phyloP scores from a whole-genome alignment of 148 eudicot species.

The Fagopyrum homotropicum region DNA sequence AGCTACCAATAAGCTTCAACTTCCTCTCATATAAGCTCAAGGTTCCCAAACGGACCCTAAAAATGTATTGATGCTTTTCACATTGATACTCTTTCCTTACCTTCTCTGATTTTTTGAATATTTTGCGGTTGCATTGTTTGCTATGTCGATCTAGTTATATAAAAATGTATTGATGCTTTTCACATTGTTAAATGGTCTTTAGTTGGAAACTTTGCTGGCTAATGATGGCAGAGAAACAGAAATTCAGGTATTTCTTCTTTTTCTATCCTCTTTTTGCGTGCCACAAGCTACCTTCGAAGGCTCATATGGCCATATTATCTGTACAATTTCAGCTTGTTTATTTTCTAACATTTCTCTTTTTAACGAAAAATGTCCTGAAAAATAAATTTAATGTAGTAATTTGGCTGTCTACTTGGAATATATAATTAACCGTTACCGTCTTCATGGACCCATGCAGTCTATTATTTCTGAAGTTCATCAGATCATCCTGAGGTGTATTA shows the following conservation, averaged over 20 bases:
- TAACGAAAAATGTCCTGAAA: not conserved
- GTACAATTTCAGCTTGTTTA: too few species aligned
- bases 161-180: not conserved
- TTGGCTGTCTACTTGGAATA: not conserved
- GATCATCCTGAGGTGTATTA: slow-evolving; percentile 61
- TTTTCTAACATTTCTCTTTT: not conserved
- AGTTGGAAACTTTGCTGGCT: slow-evolving; percentile 64
- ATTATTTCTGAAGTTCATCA: slow-evolving; percentile 53
- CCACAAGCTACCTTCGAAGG: too few species aligned
- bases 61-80: too few species aligned
- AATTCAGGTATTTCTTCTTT: slow-evolving; percentile 52
- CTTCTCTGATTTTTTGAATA: too few species aligned
- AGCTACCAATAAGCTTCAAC: too few species aligned
- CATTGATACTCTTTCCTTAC: too few species aligned
- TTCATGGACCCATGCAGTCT: slow-evolving; percentile 19
- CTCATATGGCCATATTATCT: too few species aligned
- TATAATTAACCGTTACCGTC: not conserved
- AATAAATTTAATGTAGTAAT: not conserved
- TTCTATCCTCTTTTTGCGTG: too few species aligned
- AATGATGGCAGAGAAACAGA: slow-evolving; percentile 64
- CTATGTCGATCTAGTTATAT: not conserved
- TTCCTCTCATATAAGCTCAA: too few species aligned
- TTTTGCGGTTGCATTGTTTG: too few species aligned
- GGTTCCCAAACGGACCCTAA: too few species aligned
- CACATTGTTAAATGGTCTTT: slow-evolving; percentile 20